phyloP scores from a whole-genome alignment of 164 flowering plant species.

The Stephania japonica region DNA sequence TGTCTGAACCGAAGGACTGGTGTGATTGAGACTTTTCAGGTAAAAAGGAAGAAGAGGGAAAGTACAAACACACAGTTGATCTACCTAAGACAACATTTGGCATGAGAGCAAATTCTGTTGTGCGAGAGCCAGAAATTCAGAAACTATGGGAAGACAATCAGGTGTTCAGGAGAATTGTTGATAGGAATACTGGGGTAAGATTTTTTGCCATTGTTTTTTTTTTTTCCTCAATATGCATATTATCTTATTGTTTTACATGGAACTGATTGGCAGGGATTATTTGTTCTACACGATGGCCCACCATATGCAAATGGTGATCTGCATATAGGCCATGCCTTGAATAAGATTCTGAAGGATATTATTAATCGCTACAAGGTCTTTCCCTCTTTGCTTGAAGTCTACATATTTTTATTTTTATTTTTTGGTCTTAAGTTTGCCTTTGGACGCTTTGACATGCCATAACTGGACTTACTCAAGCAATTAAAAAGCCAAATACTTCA shows the following conservation, averaged over 20 bases:
- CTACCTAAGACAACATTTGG: constrained; percentile 86
- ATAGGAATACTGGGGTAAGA: constrained; percentile 76
- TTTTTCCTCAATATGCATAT: not conserved
- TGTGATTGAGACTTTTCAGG: constrained; percentile 40
- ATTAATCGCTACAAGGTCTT: constrained; percentile 91
- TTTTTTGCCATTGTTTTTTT: constrained; percentile 5
- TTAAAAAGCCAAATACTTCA: not conserved
- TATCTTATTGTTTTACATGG: constrained; percentile 17
- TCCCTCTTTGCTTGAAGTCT: constrained; percentile 3
- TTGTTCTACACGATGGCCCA: constrained; percentile 97
- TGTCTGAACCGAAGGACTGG: constrained; percentile 5
- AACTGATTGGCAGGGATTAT: constrained; percentile 47
- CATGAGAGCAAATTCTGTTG: constrained; percentile 82
- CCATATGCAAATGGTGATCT: constrained; percentile 99
- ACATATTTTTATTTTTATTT: too few relatives aligned
- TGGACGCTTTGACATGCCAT: not conserved
- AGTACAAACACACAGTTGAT: constrained; percentile 86
- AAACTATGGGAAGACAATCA: constrained; percentile 88
- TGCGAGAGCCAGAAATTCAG: constrained; percentile 96
- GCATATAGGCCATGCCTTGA: constrained; percentile 96
- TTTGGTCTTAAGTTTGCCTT: not conserved
- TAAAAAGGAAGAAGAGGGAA: constrained; percentile 74
- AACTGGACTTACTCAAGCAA: not conserved
- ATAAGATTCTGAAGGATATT: constrained; percentile 95
- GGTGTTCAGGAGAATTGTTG: constrained; percentile 64